Evolutionary conservation across 139 green algal species (phyloP).

Genomic region (Chlamydomonas sp.): DNA sequence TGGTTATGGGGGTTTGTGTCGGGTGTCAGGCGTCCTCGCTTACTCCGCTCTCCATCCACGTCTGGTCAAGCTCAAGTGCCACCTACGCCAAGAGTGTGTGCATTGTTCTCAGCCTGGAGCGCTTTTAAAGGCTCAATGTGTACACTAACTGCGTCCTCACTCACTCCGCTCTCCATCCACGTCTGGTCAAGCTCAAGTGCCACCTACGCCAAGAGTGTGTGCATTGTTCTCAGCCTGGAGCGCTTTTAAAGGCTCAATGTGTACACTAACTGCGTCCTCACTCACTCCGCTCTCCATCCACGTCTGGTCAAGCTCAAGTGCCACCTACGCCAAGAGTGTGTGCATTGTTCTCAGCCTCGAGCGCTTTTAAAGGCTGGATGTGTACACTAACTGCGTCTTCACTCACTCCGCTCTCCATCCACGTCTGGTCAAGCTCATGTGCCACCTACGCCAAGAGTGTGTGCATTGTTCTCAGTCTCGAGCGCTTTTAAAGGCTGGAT

Average conservation of each 20-base stretch:
- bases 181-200: background rate
- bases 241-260: too few species aligned
- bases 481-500: too few species aligned
- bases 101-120: too few species aligned
- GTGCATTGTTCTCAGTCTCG: too few species aligned
- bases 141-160: too few species aligned
- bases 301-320: conserved; percentile 84
- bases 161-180: background rate
- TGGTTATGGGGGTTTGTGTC: too few species aligned
- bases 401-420: background rate
- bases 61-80: conserved; percentile 88
- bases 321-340: conserved; percentile 56
- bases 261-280: conserved; percentile 90
- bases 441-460: conserved; percentile 60
- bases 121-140: background rate
- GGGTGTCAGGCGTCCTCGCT: conserved; percentile 97
- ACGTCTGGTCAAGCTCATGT: conserved; percentile 66
- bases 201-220: too few species aligned
- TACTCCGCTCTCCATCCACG: conserved; percentile 94
- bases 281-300: conserved; percentile 96
- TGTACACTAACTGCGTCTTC: too few species aligned
- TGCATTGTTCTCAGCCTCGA: too few species aligned
- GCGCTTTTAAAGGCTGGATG: too few species aligned
- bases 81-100: conserved; percentile 46
- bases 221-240: too few species aligned